Evolutionary conservation across 768 basidiomycete species (phyloP), one percentile per base, ranked within the genome.

Genomic region (Suillus sp.): DNA sequence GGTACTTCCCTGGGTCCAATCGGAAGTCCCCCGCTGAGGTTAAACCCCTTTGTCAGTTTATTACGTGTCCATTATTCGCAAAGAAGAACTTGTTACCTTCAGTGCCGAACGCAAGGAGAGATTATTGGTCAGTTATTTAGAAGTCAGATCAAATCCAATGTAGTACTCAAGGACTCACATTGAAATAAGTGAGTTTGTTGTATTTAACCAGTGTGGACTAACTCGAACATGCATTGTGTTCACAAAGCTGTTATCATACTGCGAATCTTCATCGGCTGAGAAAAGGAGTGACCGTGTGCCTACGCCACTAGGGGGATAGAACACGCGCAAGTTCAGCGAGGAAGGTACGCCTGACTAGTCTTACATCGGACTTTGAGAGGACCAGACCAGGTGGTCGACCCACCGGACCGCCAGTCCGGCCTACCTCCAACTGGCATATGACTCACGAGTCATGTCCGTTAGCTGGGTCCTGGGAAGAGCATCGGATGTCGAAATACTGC

Each of bases 401-500:
- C 22, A 9, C n/a, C 43, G 43, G 43, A 14, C 50, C 18, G 27
- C 16, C 16, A 16, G 50, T 27, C 27, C 13, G 50, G 50, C 25
- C 47, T 27, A 18, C 3, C 16, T 30, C 27, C 50, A 18, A 18
- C 27, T 11, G 35, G 27, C 50, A 51, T 51, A 51, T 51, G 50
- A 51, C 25, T 34, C 8, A 34, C 8, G 32, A 34, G 32, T 16
- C 27, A 48, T 48, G 48, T 10, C 30, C 20, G 1, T 45, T 32
- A 32, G 32, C 32, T 34, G 4, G n/a, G 9, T 45, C 10, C n/a
- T 45, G 43, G n/a, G 30, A 20, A 51, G 50, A 51, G 27, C 50
- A 30, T 60, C 59, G 59, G 59, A n/a, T 47, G 32, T 43, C 47
- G 60, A 51, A 20, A n/a, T 22, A 57, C 30, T 62, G 57, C 62